Evolutionary conservation across 495 filamentous ascomycete genomes (phyloP).

Genomic region (Letharia columbiana): DNA sequence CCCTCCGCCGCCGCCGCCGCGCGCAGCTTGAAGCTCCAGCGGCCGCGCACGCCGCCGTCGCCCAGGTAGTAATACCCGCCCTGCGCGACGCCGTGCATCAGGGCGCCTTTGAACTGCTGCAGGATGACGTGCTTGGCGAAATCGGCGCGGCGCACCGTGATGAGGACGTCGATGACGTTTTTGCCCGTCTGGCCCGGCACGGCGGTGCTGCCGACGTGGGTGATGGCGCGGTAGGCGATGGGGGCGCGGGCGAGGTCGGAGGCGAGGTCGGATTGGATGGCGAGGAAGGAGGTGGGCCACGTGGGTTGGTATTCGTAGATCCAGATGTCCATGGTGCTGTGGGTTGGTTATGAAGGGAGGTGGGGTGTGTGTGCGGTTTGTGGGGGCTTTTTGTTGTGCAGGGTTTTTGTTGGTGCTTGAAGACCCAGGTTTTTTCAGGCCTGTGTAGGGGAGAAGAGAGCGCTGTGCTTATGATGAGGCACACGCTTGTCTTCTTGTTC

Average conservation of each 20-base stretch:
- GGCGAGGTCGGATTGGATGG: conserved; percentile 11
- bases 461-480: no score
- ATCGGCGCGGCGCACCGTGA: conserved; percentile 1
- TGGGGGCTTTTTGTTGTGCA: no score
- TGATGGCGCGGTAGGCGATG: conserved; percentile 12
- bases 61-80: conserved; percentile 19
- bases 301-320: no score
- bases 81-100: conserved; percentile 2
- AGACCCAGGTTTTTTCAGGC: no score
- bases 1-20: no score
- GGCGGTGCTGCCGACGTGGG: conserved; percentile 20
- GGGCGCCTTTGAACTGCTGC: conserved; percentile 5
- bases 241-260: conserved; percentile 10
- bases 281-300: neutral
- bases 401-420: no score
- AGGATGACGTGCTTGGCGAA: neutral
- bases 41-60: conserved; percentile 16
- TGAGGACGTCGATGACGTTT: conserved; percentile 15
- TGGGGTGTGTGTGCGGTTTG: no score
- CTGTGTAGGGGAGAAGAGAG: no score
- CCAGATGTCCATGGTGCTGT: no score
- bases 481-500: no score
- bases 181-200: conserved; percentile 11
- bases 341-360: no score
- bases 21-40: conserved; percentile 14